Evolutionary conservation across 2,329 filamentous ascomycete species (phyloP).

Genomic region (Ascochyta fabae): DNA sequence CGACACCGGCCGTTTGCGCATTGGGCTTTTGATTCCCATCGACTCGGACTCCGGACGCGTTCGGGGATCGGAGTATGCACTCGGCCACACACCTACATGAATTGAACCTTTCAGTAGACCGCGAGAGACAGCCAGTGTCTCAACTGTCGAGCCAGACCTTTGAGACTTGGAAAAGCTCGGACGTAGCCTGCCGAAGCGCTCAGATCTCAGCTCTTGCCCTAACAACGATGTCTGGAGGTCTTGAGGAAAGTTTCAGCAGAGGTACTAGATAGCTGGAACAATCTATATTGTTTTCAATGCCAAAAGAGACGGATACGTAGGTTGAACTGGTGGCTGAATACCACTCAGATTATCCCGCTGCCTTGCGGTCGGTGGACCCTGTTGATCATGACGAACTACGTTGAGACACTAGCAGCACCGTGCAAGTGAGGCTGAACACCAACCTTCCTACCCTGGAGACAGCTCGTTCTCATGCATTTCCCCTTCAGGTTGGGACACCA

Average conservation of each 20-base stretch:
- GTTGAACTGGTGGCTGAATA: not conserved
- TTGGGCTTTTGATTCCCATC: slow-evolving; percentile 5
- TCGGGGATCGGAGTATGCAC: not conserved
- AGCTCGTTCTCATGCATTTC: slow-evolving; percentile 4
- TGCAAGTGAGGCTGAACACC: slow-evolving; percentile 7
- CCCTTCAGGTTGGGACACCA: slow-evolving; percentile 5
- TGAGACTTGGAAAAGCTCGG: not conserved
- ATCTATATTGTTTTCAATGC: no score
- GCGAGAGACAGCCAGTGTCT: not conserved
- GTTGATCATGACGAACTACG: slow-evolving; percentile 12
- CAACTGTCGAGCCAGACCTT: not conserved
- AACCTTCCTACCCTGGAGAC: slow-evolving; percentile 2
- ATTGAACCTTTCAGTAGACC: not conserved
- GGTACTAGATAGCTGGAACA: no score
- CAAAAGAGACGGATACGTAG: no score
- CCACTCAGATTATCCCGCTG: not conserved
- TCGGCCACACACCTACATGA: not conserved
- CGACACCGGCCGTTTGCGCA: slow-evolving; percentile 16
- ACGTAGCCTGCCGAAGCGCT: no score
- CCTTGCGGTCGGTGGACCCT: slow-evolving; percentile 9
- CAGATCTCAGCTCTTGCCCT: no score
- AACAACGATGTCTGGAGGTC: no score
- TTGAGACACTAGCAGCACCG: slow-evolving; percentile 12
- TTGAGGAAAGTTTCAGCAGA: no score
- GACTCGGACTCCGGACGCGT: not conserved